Percentiles rank a stretch among this genome's conserved stretches.
Conservation (phyloP, 345 rosid species). For the Melaleuca alternifolia region DNA sequence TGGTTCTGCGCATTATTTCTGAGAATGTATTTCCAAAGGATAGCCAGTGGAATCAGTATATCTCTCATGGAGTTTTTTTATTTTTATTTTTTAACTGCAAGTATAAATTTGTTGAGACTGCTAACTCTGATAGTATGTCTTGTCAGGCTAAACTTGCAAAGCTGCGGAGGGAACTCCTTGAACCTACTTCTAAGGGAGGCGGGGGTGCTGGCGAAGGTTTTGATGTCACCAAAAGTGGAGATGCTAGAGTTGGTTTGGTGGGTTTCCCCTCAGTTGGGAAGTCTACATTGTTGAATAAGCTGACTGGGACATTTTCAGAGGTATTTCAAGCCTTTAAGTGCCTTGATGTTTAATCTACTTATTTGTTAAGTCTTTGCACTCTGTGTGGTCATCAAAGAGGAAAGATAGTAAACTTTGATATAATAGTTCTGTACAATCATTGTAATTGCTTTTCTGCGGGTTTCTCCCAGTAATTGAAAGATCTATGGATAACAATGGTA, state of each 20-base stretch:
- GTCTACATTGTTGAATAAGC: constrained; percentile 91
- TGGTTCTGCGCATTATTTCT: not conserved
- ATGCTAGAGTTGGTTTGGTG: constrained; percentile 91
- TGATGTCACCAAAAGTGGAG: constrained; percentile 97
- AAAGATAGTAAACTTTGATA: not conserved
- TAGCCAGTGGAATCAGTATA: not conserved
- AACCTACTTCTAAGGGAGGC: constrained; percentile 84
- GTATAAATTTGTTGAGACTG: not conserved
- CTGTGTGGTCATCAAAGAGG: not conserved
- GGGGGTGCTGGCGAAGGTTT: constrained; percentile 92
- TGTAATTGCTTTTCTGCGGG: not conserved
- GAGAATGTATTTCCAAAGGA: not conserved
- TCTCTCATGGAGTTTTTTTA: not conserved
- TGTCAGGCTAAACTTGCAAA: constrained; percentile 94
- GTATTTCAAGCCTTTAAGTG: constrained; percentile 14
- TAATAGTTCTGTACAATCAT: not conserved
- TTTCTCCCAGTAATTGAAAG: not conserved
- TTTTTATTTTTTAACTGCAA: not conserved
- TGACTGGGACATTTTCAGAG: constrained; percentile 96
- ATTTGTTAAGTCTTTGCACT: not conserved
- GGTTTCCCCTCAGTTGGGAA: constrained; percentile 98
- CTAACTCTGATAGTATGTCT: not conserved
- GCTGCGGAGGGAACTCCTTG: constrained; percentile 82
- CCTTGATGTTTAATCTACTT: not conserved
- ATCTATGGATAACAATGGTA: not conserved